Percentiles rank a stretch among this genome's conserved stretches.
Conservation (phyloP, 2,329 filamentous ascomycete genomes). For the Aspergillus pseudotamarii region DNA sequence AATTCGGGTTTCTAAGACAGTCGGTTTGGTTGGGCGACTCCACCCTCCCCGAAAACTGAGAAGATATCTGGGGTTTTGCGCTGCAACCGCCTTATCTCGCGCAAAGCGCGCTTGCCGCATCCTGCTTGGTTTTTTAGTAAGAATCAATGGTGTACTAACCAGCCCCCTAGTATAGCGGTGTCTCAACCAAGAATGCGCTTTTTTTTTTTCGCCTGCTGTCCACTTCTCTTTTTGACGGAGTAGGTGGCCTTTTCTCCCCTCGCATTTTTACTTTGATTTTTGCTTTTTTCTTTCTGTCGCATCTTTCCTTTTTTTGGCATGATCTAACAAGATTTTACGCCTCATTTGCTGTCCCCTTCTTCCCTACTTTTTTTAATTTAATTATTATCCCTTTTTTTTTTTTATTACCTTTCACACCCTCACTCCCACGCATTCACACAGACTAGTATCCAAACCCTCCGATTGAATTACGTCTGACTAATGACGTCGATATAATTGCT, state of each 20-base stretch:
- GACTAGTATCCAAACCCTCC: constrained; percentile 3
- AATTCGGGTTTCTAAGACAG: constrained; percentile 8
- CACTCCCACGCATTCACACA: not conserved
- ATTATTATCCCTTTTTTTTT: not conserved
- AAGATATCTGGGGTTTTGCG: constrained; percentile 34
- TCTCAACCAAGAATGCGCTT: constrained; percentile 5
- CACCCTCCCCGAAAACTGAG: constrained; percentile 12
- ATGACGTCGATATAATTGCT: constrained; percentile 3
- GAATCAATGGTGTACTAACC: not conserved
- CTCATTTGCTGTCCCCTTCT: constrained; percentile 4
- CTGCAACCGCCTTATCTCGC: constrained; percentile 38
- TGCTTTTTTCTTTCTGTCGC: constrained; percentile 3
- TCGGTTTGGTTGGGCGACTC: constrained; percentile 16
- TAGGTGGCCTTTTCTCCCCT: constrained; percentile 1
- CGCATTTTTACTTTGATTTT: not conserved
- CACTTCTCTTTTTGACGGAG: constrained; percentile 5
- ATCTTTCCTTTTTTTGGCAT: constrained; percentile 12
- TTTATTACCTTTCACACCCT: constrained; percentile 6
- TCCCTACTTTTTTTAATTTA: constrained; percentile 2
- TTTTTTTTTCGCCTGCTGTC: not conserved
- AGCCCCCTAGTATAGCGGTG: constrained; percentile 1
- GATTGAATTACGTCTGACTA: constrained; percentile 3
- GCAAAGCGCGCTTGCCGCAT: constrained; percentile 45
- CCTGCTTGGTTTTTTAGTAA: not conserved
- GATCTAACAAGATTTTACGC: constrained; percentile 2